Percentiles rank a stretch among this genome's conserved stretches.
phyloP scores from a whole-genome alignment of 805 yeast species.

The Myxozyma neglecta region DNA sequence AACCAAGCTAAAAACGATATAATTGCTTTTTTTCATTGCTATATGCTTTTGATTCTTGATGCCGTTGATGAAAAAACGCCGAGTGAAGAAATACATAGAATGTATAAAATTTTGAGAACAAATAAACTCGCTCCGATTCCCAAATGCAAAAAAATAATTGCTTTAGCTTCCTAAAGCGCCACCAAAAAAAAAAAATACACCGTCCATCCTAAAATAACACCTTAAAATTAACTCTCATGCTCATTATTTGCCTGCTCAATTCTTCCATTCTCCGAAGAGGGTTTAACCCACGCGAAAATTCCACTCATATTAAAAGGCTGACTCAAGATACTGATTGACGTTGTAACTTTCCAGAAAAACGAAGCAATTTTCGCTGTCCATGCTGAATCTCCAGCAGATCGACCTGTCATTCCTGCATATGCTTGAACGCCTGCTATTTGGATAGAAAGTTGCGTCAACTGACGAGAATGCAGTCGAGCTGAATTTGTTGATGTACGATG shows the following conservation, averaged over 20 bases:
- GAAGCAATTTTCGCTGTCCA: slow-evolving; percentile 8
- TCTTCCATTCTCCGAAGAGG: neutral
- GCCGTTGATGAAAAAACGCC: too few relatives aligned
- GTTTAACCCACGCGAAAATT: neutral
- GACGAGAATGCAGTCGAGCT: slow-evolving; percentile 7
- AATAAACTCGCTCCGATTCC: too few relatives aligned
- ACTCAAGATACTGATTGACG: slow-evolving; percentile 4
- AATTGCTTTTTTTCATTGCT: too few relatives aligned
- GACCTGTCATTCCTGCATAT: neutral
- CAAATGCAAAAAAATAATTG: too few relatives aligned
- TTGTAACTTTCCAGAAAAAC: slow-evolving; percentile 6
- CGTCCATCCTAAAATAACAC: neutral
- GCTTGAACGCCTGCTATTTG: slow-evolving; percentile 8
- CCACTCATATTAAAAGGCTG: slow-evolving; percentile 1
- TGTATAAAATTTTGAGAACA: too few relatives aligned
- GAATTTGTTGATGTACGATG: neutral
- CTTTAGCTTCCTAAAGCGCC: too few relatives aligned
- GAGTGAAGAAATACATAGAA: too few relatives aligned
- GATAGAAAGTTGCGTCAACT: slow-evolving; percentile 11
- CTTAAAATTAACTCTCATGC: too few relatives aligned
- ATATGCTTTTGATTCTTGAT: too few relatives aligned
- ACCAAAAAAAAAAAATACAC: too few relatives aligned
- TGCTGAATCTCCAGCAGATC: neutral
- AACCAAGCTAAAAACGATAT: too few relatives aligned
- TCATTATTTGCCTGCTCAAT: too few relatives aligned